Evolutionary conservation across 2,329 filamentous ascomycete species (phyloP), one percentile per base, ranked within the genome.

Genomic region (Ceratocystiopsis minuta): DNA sequence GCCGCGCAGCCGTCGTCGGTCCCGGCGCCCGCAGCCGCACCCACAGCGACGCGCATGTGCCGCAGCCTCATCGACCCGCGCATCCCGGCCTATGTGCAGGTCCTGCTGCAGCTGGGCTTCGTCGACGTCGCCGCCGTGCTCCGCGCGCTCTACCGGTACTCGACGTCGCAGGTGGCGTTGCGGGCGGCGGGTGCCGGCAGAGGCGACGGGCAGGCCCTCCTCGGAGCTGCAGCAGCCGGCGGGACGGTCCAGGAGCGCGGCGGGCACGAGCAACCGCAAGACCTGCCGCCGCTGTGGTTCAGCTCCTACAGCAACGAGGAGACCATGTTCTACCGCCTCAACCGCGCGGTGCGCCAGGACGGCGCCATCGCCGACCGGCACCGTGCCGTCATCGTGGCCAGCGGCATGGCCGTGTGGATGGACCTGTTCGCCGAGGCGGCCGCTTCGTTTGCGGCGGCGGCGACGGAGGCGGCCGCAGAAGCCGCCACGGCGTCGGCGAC

Each of bases 291-390:
- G 24, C 24, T 66, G 46, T 79, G 74, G 73, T 61, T 56, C 40
- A 70, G 59, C 54, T 77, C 73, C 1, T 75, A 72, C 48, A 62
- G 62, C 45, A 58, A 80, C 0, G 90, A 98, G 56, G 94, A 95
- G 61, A 78, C 90, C 40, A 83, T 96, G 60, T 80, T 95, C 54
- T 92, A 94, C 58, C 78, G 87, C 4, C 85, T 98, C 40, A 84
- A 85, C 3, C 94, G 92, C 60, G 81, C 79, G 0, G 86, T 96
- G 40, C 80, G 67, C 2, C 62, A 70, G 38, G 70, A 66, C 0
- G 57, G 54, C 1, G 65, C 63, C 2, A 68, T 75, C 38, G 59
- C 55, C 43, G 61, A 60, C 18, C 52, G 57, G 15, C 55, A 62
- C 24, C 64, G 69, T n/a, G 70, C 67, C 0, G 50, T 75, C 10